Evolutionary conservation across 2,329 filamentous ascomycete genomes (phyloP), one percentile per base, ranked within the genome.

Genomic region (Sclerotinia spermophila): DNA sequence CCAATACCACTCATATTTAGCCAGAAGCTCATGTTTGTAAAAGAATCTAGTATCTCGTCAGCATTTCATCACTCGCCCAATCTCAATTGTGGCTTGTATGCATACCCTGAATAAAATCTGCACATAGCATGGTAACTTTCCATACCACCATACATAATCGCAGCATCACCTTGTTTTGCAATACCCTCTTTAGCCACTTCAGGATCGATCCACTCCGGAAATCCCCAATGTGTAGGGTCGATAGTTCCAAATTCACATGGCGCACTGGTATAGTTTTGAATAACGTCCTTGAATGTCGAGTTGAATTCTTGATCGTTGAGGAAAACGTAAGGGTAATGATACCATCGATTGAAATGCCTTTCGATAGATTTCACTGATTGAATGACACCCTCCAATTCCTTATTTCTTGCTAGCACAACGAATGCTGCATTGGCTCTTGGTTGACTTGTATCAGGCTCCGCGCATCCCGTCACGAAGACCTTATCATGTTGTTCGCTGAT

Each of bases 1-100:
- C 96, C 96, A 99, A 85, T 99, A 99, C 96, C 96, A 99, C 80
- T 98, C 94, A 82, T 98, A 99, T 82, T 98, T 98, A 79, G 92
- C 88, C 60, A 99, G 87, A 45, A 98, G 87, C 74, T 94, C 92
- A 80, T 99, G 96, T 81, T 97, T 97, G 85, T 96, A 99, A 83
- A 99, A 99, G 83, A 96, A 96, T 58, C 93, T 90, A 71, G 53
- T 38, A 45, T 19, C 27, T 30, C 61, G 75, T 77, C 71, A 77
- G 73, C 60, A 67, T 38, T 61, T 38, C 15, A 30, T 51, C 33
- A 44, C n/a, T 40, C 8, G 11, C 33, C 30, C 67, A 64, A 55
- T 35, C 21, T 51, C 35, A 17, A 17, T 69, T 55, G 51, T 48
- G 71, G 40, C 38, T 45, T 17, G 53, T 56, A 27, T 30, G 82